These are phyloP conservation scores for Drechslerella dactyloides DNA, from an alignment of 2,329 filamentous ascomycete genomes.

Conservation along the genomic window DNA sequence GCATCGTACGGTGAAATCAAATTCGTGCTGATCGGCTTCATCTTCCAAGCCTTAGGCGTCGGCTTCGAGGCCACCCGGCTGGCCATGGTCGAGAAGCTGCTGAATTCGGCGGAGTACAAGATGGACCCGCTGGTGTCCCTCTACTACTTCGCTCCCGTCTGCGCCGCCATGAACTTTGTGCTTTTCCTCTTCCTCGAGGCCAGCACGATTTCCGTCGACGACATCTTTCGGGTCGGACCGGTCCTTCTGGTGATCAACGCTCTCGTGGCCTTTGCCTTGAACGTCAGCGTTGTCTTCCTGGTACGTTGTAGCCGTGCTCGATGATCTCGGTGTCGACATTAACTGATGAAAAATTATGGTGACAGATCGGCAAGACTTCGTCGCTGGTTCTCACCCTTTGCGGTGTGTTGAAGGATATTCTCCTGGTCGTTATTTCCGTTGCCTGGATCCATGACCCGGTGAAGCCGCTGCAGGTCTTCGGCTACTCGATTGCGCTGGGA, in stretches of 20 bases:
- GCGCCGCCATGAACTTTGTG: conserved; percentile 78
- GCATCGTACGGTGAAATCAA: conserved; percentile 95
- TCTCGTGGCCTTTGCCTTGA: conserved; percentile 77
- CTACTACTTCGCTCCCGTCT: conserved; percentile 88
- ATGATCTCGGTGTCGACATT: background rate
- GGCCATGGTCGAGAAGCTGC: conserved; percentile 81
- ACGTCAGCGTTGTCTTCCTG: conserved; percentile 84
- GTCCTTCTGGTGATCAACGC: conserved; percentile 77
- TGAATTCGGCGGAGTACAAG: conserved; percentile 84
- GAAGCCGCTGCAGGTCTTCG: conserved; percentile 79
- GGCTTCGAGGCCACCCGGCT: conserved; percentile 81
- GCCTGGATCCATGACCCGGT: conserved; percentile 71
- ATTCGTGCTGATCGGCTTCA: conserved; percentile 80
- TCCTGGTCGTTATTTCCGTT: conserved; percentile 78
- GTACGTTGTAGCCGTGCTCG: conserved; percentile 64
- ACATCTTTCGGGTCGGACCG: conserved; percentile 75
- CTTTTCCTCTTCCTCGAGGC: conserved; percentile 77
- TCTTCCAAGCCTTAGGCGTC: conserved; percentile 79
- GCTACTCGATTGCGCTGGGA: conserved; percentile 78
- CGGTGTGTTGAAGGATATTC: conserved; percentile 85
- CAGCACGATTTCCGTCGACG: conserved; percentile 70
- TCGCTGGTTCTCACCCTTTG: conserved; percentile 85
- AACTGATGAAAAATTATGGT: background rate
- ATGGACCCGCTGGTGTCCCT: conserved; percentile 89
- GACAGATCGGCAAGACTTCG: conserved; percentile 83